Conservation (phyloP, 495 filamentous ascomycete genomes). For the Aspergillus bridgeri region DNA sequence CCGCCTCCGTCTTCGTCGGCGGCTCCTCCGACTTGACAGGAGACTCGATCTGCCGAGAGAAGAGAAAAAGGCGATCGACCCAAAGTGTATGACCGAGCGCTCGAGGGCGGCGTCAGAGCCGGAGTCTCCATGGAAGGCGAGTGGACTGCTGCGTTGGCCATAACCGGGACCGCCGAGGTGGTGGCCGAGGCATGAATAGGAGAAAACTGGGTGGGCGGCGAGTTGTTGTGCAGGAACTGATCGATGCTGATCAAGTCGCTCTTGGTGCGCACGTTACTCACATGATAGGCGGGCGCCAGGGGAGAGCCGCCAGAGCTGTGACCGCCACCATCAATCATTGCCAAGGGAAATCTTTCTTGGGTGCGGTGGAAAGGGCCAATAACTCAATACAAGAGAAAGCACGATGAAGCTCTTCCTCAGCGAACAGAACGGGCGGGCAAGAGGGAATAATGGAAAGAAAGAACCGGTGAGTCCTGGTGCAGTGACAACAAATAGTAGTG, state of each 20-base stretch:
- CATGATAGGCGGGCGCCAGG: slow-evolving; percentile 60
- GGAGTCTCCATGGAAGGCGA: slow-evolving; percentile 63
- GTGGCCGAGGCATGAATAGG: slow-evolving; percentile 55
- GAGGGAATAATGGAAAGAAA: background rate
- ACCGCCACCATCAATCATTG: slow-evolving; percentile 50
- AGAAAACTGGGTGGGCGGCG: slow-evolving; percentile 58
- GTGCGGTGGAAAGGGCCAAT: slow-evolving; percentile 17
- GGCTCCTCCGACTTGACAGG: slow-evolving; percentile 15
- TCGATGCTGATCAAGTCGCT: slow-evolving; percentile 88
- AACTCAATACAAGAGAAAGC: slow-evolving; percentile 5
- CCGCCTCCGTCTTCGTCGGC: slow-evolving; percentile 21
- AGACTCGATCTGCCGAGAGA: slow-evolving; percentile 33
- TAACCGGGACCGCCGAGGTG: slow-evolving; percentile 57
- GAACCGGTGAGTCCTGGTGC: slow-evolving; percentile 9
- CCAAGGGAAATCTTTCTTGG: slow-evolving; percentile 29
- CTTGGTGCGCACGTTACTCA: slow-evolving; percentile 87
- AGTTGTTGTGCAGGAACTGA: slow-evolving; percentile 84
- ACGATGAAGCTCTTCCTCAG: too few species aligned
- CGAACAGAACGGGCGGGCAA: background rate
- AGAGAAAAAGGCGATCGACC: slow-evolving; percentile 78
- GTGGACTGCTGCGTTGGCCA: slow-evolving; percentile 49
- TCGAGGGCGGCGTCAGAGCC: slow-evolving; percentile 84
- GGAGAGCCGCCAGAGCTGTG: slow-evolving; percentile 44
- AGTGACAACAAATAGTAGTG: slow-evolving; percentile 10
- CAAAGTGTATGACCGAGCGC: slow-evolving; percentile 79